Evolutionary conservation across 441 rosid genomes (phyloP).

Genomic region (Biscutella laevigata): DNA sequence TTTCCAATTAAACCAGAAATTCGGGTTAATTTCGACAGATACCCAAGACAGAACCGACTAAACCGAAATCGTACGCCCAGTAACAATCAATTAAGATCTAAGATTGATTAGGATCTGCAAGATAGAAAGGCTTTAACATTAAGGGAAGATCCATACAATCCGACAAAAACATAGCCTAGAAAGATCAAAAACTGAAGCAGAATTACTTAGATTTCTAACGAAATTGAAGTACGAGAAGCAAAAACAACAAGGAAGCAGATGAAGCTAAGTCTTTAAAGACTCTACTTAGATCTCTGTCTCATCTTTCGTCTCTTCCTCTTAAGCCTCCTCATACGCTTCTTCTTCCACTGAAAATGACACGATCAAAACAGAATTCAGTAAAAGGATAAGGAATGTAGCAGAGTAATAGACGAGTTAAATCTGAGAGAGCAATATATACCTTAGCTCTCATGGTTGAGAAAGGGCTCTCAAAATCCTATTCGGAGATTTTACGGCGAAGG

Average conservation of each 20-base stretch:
- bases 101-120: too few relatives aligned
- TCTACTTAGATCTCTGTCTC: slow-evolving; percentile 84
- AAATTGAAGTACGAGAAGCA: neutral
- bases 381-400: neutral
- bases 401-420: neutral
- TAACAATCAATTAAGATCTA: too few relatives aligned
- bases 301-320: slow-evolving; percentile 94
- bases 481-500: slow-evolving; percentile 16
- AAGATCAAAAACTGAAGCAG: slow-evolving; percentile 8
- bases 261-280: neutral
- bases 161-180: neutral
- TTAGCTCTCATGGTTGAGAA: slow-evolving; percentile 34
- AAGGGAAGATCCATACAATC: slow-evolving; percentile 15
- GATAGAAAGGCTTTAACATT: neutral
- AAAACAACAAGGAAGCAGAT: slow-evolving; percentile 13
- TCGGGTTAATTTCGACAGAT: too few relatives aligned
- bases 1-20: too few relatives aligned
- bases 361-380: neutral
- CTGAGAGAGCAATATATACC: too few relatives aligned
- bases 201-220: slow-evolving; percentile 4
- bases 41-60: too few relatives aligned
- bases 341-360: slow-evolving; percentile 79
- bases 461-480: neutral
- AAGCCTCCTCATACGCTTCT: slow-evolving; percentile 89
- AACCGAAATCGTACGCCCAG: too few relatives aligned